phyloP scores from a whole-genome alignment of 176 grass and related monocot genomes.

The Echinochloa phyllopogon region DNA sequence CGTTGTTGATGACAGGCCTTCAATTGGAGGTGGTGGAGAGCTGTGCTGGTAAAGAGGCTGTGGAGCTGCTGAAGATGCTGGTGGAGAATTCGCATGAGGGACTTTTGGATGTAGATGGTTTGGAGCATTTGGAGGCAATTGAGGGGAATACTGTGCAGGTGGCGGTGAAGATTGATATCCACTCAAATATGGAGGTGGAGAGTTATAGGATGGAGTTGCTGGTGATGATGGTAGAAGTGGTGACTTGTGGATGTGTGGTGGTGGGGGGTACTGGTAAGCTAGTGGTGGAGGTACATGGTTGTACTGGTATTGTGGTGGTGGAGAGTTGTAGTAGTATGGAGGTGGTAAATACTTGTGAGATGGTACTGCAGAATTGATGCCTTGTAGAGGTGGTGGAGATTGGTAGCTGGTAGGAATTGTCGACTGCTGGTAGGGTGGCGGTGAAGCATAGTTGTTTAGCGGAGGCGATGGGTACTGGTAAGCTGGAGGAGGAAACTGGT shows the following conservation, averaged over 20 bases:
- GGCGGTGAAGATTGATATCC: slow-evolving; percentile 45
- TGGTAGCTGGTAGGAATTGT: slow-evolving; percentile 42
- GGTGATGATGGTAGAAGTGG: slow-evolving; percentile 42
- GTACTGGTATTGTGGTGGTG: slow-evolving; percentile 39
- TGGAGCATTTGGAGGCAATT: slow-evolving; percentile 6
- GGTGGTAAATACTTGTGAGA: slow-evolving; percentile 49
- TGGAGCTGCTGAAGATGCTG: slow-evolving; percentile 25
- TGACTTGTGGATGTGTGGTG: slow-evolving; percentile 43
- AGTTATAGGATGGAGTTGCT: slow-evolving; percentile 25
- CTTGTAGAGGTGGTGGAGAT: slow-evolving; percentile 24
- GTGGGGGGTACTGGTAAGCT: slow-evolving; percentile 41
- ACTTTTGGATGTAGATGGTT: slow-evolving; percentile 43
- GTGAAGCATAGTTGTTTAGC: slow-evolving; percentile 25
- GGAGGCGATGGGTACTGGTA: slow-evolving; percentile 56
- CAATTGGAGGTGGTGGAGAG: slow-evolving; percentile 36
- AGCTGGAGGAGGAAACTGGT: slow-evolving; percentile 39
- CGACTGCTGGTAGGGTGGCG: slow-evolving; percentile 39
- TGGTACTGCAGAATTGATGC: slow-evolving; percentile 24
- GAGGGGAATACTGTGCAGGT: slow-evolving; percentile 42
- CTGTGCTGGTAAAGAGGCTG: slow-evolving; percentile 45
- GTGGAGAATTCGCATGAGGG: slow-evolving; percentile 46
- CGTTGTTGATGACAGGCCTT: background rate
- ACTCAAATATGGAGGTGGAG: slow-evolving; percentile 42
- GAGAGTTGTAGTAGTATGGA: slow-evolving; percentile 60
- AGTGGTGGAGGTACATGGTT: slow-evolving; percentile 32